A percentile compares a stretch with the other conserved stretches of the same genome.
phyloP scores from a whole-genome alignment of 768 basidiomycete genomes.

The Suillus americanus region DNA sequence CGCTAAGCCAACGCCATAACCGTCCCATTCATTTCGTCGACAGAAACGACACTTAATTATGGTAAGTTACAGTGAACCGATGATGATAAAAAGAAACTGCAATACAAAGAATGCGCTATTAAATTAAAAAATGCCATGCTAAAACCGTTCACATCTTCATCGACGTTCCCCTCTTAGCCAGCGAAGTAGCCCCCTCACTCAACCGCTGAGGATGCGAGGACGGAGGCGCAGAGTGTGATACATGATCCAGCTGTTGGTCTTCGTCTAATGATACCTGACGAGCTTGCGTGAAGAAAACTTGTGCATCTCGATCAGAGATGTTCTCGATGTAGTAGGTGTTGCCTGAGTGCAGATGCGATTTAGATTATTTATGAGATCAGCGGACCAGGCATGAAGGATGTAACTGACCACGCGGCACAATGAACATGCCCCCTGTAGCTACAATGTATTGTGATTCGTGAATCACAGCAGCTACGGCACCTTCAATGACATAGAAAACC shows the following conservation, averaged over 20 bases:
- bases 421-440: conserved; percentile 80
- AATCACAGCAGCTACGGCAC: conserved; percentile 83
- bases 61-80: neutral
- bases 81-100: neutral
- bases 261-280: conserved; percentile 45
- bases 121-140: neutral
- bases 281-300: conserved; percentile 91
- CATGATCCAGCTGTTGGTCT: conserved; percentile 19
- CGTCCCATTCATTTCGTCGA: neutral
- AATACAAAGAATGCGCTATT: neutral
- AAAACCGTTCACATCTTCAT: conserved; percentile 1
- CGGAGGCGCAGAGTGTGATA: conserved; percentile 30
- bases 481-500: conserved; percentile 83
- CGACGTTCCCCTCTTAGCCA: conserved; percentile 11
- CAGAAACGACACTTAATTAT: neutral
- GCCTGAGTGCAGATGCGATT: conserved; percentile 42
- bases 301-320: conserved; percentile 74
- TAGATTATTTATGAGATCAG: neutral
- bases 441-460: conserved; percentile 79
- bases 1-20: neutral
- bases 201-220: conserved; percentile 26
- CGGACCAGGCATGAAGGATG: neutral
- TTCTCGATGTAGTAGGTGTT: conserved; percentile 93
- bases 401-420: conserved; percentile 81
- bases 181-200: conserved; percentile 20